Base-by-base conservation (phyloP, 179 eudicot species). In the Heliamphora pulchella region DNA sequence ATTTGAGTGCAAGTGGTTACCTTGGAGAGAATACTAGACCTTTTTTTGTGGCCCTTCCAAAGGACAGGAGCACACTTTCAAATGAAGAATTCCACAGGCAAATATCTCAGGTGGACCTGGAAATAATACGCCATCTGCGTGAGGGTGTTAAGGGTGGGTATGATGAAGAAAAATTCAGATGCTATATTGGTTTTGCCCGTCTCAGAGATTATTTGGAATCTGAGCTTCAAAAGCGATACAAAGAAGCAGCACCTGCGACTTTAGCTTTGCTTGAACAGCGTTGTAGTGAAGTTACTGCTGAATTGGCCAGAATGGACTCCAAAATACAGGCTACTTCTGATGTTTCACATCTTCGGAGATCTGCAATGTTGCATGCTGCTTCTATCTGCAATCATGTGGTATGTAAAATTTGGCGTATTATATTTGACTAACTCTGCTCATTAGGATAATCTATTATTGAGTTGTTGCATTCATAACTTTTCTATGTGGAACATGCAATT, bases 211-310 rank as follows among this genome's bases (percentile, higher is more conserved):
- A 81, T 79, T 80, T 96, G 83, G 99, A 96, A 85, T 80, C 94
- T 73, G 97, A 96, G 81, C 99, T 96, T 74, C 98, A 96, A 87
- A 94, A 89, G 85, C 86, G 94, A 71, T 96, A 94, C 78, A 96
- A 94, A 85, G 99, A 94, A 85, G 98, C 99, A 82, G 96, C 98
- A 51, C 99, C 99, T 43, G 92, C 98, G 69, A 96, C 99, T 80
- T 82, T 96, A 70, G 96, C 98, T 67, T 88, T 96, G 89, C 97
- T 96, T 54, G 97, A 96, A 88, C 92, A 90, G 84, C 97, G 99
- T 50, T 94, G 98, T 85, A 72, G 89, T 86, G 98, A 96, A 82
- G 92, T 96, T 50, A 88, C 89, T 31, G 83, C 85, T 80, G 97
- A 96, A 64, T 74, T 96, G 80, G 89, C 86, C 5, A 86, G 84